Conservation (phyloP, 2,329 filamentous ascomycete genomes). For the Penicillium sp. region DNA sequence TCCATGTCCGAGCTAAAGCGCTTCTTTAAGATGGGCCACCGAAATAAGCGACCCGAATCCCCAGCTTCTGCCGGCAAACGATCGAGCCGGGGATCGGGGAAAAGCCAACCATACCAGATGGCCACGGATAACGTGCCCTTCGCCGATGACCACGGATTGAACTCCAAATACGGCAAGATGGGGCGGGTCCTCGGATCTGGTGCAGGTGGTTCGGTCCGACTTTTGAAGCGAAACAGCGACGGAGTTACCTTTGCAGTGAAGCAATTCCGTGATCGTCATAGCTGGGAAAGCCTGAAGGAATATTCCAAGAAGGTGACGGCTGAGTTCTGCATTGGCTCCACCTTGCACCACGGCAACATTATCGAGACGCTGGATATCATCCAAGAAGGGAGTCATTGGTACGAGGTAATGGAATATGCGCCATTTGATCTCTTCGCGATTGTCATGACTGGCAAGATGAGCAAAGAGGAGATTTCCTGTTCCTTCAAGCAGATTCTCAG, state of each 20-base stretch:
- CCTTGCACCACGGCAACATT: slow-evolving; percentile 93
- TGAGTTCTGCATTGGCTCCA: slow-evolving; percentile 96
- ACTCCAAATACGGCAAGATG: slow-evolving; percentile 91
- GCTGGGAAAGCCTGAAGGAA: slow-evolving; percentile 89
- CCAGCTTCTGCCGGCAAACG: slow-evolving; percentile 58
- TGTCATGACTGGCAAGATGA: slow-evolving; percentile 98
- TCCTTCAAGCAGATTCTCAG: slow-evolving; percentile 91
- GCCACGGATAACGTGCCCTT: slow-evolving; percentile 64
- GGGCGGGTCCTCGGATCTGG: slow-evolving; percentile 90
- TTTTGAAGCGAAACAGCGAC: slow-evolving; percentile 92
- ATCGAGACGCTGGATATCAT: slow-evolving; percentile 97
- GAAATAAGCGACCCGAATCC: slow-evolving; percentile 60
- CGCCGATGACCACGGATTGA: slow-evolving; percentile 84
- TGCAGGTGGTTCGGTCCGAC: slow-evolving; percentile 85
- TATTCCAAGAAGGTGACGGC: slow-evolving; percentile 98
- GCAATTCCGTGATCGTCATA: slow-evolving; percentile 86
- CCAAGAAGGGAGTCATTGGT: slow-evolving; percentile 91
- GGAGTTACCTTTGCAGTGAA: slow-evolving; percentile 95
- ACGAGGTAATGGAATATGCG: slow-evolving; percentile 98
- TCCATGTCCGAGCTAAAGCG: slow-evolving; percentile 94
- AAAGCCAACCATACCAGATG: slow-evolving; percentile 53
- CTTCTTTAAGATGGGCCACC: slow-evolving; percentile 80
- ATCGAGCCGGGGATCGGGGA: slow-evolving; percentile 43
- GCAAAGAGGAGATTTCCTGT: slow-evolving; percentile 81
- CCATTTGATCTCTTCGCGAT: slow-evolving; percentile 95